Evolutionary conservation across 2,329 filamentous ascomycete species (phyloP).

Genomic region (Colletotrichum sp.): DNA sequence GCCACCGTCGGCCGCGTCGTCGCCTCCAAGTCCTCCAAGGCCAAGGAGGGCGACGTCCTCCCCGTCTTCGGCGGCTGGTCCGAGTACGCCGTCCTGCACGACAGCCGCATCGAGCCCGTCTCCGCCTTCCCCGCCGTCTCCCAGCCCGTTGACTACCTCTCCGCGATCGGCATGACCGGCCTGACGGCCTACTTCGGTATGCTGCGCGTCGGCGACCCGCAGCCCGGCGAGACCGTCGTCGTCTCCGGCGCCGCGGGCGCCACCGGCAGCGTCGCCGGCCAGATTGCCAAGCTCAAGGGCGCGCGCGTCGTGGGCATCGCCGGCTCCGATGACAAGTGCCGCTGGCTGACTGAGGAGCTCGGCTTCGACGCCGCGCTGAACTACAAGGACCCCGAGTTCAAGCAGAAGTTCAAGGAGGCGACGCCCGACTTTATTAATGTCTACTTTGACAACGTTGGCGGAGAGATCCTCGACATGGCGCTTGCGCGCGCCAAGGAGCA

Average conservation of each 20-base stretch:
- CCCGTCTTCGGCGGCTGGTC: conserved; percentile 66
- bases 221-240: conserved; percentile 75
- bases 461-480: conserved; percentile 72
- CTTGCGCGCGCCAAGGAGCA: conserved; percentile 66
- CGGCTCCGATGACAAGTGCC: conserved; percentile 70
- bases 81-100: conserved; percentile 65
- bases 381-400: conserved; percentile 71
- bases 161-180: conserved; percentile 69
- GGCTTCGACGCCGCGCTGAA: conserved; percentile 73
- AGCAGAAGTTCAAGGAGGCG: conserved; percentile 62
- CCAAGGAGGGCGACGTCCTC: conserved; percentile 64
- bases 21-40: conserved; percentile 61
- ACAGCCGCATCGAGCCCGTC: conserved; percentile 51
- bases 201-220: conserved; percentile 69
- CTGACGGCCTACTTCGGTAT: conserved; percentile 81
- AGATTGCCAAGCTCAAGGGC: conserved; percentile 79
- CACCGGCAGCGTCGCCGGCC: conserved; percentile 77
- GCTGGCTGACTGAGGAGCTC: conserved; percentile 67
- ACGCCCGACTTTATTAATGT: conserved; percentile 69
- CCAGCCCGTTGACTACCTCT: conserved; percentile 63
- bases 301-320: conserved; percentile 67
- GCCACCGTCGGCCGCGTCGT: conserved; percentile 63
- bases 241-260: conserved; percentile 81
- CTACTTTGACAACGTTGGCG: conserved; percentile 78
- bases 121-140: conserved; percentile 44